phyloP scores from a whole-genome alignment of 164 flowering plant species.

The Berberis thunbergii region DNA sequence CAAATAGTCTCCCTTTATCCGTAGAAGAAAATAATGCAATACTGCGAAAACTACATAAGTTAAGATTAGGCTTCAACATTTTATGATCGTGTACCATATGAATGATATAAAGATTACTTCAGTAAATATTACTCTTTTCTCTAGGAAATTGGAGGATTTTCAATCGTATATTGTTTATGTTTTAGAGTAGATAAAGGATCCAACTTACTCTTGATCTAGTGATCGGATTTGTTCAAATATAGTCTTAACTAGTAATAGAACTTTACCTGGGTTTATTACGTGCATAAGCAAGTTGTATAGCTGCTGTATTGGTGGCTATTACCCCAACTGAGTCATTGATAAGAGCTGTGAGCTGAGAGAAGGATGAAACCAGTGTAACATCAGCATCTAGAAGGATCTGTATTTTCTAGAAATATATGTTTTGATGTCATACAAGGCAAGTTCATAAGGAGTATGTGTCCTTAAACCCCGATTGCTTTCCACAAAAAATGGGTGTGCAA shows the following conservation, averaged over 20 bases:
- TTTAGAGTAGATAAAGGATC: not conserved
- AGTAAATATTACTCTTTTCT: not conserved
- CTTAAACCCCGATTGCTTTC: too few relatives aligned
- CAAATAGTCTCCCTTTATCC: conserved; percentile 57
- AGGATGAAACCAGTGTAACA: conserved; percentile 3
- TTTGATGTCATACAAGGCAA: not conserved
- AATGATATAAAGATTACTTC: not conserved
- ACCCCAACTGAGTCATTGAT: conserved; percentile 85
- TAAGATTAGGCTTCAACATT: not conserved
- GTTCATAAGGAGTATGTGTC: too few relatives aligned
- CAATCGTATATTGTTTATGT: not conserved
- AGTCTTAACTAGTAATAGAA: not conserved
- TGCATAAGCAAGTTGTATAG: conserved; percentile 78
- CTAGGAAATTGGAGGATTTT: too few relatives aligned
- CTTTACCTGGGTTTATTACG: conserved; percentile 70
- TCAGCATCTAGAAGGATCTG: not conserved
- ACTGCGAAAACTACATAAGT: conserved; percentile 29
- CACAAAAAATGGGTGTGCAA: too few relatives aligned
- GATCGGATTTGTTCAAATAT: not conserved
- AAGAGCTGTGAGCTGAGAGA: conserved; percentile 65
- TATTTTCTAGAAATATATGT: not conserved
- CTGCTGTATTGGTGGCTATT: conserved; percentile 83
- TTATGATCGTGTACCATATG: not conserved
- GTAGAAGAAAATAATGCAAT: conserved; percentile 61
- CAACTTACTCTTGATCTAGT: not conserved